Evolutionary conservation across 2,329 filamentous ascomycete genomes (phyloP).

Genomic region (Dothideomycetes sp.): DNA sequence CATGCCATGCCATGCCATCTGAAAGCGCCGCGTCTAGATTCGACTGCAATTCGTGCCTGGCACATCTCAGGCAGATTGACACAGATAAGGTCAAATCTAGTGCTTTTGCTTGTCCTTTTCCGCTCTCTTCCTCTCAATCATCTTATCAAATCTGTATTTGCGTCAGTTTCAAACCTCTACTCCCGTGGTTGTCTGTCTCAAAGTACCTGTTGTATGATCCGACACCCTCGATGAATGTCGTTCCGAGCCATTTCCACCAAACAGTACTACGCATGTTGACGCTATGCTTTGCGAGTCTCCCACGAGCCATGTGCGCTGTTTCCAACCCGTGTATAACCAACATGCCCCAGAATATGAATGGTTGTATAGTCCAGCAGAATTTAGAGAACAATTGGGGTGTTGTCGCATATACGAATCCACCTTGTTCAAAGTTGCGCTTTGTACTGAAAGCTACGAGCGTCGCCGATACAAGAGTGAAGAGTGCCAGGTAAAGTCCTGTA

Average conservation of each 20-base stretch:
- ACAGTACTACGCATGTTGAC: conserved; percentile 38
- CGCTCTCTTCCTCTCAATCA: conserved; percentile 33
- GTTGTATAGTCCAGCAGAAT: conserved; percentile 52
- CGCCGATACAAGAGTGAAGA: conserved; percentile 47
- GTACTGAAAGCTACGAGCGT: conserved; percentile 46
- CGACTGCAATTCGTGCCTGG: no score
- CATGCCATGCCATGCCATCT: no score
- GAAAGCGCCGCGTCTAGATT: no score
- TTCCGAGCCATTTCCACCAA: conserved; percentile 48
- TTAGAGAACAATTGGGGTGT: conserved; percentile 48
- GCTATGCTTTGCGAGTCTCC: conserved; percentile 42
- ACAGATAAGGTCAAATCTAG: conserved; percentile 18
- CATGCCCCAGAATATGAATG: conserved; percentile 49
- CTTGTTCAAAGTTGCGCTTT: conserved; percentile 45
- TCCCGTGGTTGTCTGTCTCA: background rate
- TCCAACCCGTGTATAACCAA: conserved; percentile 59
- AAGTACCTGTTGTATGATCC: conserved; percentile 39
- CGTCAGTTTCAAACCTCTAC: background rate
- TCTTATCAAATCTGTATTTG: conserved; percentile 28
- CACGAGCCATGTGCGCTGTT: conserved; percentile 38
- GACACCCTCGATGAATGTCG: conserved; percentile 45
- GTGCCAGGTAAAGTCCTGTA: conserved; percentile 41
- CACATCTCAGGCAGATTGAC: background rate
- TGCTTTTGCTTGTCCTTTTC: conserved; percentile 33
- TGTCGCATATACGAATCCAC: conserved; percentile 30